phyloP scores from a whole-genome alignment of 1,284 basidiomycete species.

The Ceratobasidium sp. region DNA sequence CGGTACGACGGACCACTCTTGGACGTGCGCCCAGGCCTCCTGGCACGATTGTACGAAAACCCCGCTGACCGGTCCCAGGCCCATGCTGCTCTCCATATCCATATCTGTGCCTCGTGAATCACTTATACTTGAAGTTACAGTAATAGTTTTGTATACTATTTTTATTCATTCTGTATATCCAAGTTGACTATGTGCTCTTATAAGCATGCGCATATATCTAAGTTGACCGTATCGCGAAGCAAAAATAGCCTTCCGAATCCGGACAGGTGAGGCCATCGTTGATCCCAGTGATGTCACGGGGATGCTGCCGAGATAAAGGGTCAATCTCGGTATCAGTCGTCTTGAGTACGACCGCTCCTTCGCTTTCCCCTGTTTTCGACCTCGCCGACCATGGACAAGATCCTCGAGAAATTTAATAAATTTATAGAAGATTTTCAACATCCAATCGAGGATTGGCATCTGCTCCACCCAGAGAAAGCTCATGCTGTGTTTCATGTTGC shows the following conservation, averaged over 20 bases:
- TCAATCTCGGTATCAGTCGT: background rate
- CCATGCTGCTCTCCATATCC: too few species aligned
- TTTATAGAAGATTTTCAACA: slow-evolving; percentile 14
- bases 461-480: slow-evolving; percentile 30
- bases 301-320: slow-evolving; percentile 2
- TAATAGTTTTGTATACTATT: background rate
- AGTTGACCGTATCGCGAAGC: background rate
- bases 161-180: background rate
- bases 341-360: background rate
- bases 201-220: background rate
- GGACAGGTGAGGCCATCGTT: background rate
- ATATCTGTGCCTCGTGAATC: too few species aligned
- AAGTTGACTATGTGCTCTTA: background rate
- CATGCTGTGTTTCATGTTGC: slow-evolving; percentile 53
- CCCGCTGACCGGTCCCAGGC: background rate
- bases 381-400: slow-evolving; percentile 17
- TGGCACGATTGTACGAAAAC: slow-evolving; percentile 10
- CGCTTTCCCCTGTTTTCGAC: background rate
- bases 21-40: slow-evolving; percentile 14
- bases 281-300: slow-evolving; percentile 27
- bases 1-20: slow-evolving; percentile 19
- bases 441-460: slow-evolving; percentile 20
- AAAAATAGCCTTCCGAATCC: slow-evolving; percentile 27
- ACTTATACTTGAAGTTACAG: background rate
- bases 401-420: slow-evolving; percentile 34